Evolutionary conservation across 768 basidiomycete species (phyloP).

Genomic region (Boletus coccyginus): DNA sequence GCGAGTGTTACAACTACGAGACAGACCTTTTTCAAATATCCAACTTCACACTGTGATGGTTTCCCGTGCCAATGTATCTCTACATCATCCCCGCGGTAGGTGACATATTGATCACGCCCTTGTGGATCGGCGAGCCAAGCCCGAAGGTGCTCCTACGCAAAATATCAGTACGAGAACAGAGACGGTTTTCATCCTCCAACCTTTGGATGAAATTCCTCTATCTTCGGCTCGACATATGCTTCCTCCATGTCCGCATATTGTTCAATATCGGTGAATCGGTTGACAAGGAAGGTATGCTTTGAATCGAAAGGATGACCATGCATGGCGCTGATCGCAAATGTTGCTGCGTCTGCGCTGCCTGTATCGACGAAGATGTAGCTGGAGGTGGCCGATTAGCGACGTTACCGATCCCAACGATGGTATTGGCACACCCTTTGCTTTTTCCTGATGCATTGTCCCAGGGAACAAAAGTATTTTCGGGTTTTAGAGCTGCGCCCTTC

Average conservation of each 20-base stretch:
- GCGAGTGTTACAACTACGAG: neutral
- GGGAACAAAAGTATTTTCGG: slow-evolving; percentile 80
- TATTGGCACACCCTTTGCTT: slow-evolving; percentile 78
- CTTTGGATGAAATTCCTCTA: slow-evolving; percentile 71
- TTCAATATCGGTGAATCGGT: slow-evolving; percentile 89
- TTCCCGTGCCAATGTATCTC: slow-evolving; percentile 92
- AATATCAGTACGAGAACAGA: slow-evolving; percentile 5
- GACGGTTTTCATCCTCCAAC: slow-evolving; percentile 37
- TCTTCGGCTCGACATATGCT: slow-evolving; percentile 70
- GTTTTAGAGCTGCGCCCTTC: slow-evolving; percentile 73
- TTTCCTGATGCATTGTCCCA: slow-evolving; percentile 82
- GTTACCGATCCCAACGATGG: neutral
- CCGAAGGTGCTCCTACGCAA: slow-evolving; percentile 81
- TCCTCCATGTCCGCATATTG: slow-evolving; percentile 75
- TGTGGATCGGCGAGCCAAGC: slow-evolving; percentile 92
- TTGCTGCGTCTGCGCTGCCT: slow-evolving; percentile 66
- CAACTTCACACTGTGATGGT: slow-evolving; percentile 79
- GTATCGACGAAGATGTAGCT: slow-evolving; percentile 87
- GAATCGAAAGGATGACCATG: slow-evolving; percentile 84
- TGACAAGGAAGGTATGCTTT: slow-evolving; percentile 80
- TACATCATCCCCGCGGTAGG: slow-evolving; percentile 89
- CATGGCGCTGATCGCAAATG: slow-evolving; percentile 61
- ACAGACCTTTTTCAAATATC: slow-evolving; percentile 70
- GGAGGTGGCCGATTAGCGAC: neutral
- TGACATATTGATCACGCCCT: slow-evolving; percentile 95